phyloP scores from a whole-genome alignment of 208 protist species.

The Leishmania mexicana region DNA sequence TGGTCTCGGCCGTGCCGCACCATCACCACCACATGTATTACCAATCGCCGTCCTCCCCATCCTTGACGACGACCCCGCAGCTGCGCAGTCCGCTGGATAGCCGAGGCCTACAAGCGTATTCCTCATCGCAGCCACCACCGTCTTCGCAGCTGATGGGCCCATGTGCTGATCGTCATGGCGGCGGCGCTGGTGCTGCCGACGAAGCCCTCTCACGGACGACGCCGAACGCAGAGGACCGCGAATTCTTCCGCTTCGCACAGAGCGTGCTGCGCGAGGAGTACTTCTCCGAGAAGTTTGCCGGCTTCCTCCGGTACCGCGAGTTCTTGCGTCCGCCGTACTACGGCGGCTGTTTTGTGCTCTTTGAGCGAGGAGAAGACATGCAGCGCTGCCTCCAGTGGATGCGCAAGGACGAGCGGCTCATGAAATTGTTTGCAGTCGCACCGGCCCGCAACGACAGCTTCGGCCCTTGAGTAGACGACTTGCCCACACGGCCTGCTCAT shows the following conservation, averaged over 20 bases:
- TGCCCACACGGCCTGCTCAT: not conserved
- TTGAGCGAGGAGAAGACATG: constrained; percentile 45
- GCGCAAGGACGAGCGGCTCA: constrained; percentile 27
- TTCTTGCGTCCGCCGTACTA: constrained; percentile 46
- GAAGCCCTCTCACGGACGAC: not conserved
- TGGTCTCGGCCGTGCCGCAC: not conserved
- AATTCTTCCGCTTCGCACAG: constrained; percentile 18
- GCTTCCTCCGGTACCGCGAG: constrained; percentile 38
- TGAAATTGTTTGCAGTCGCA: constrained; percentile 35
- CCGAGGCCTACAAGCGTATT: not conserved
- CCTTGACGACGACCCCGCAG: not conserved
- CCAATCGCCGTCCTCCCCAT: not conserved
- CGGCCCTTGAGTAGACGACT: not conserved
- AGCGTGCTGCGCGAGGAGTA: constrained; percentile 33
- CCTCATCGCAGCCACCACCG: not conserved
- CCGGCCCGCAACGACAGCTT: constrained; percentile 50
- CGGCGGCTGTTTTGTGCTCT: constrained; percentile 66
- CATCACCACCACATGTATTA: not conserved
- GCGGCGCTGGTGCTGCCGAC: not conserved
- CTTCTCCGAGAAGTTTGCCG: constrained; percentile 58
- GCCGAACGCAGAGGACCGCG: constrained; percentile 5
- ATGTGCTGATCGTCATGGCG: not conserved
- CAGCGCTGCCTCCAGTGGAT: constrained; percentile 62
- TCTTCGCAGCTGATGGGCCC: not conserved
- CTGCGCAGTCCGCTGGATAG: not conserved